A percentile compares a stretch with the other conserved stretches of the same genome.
phyloP scores from a whole-genome alignment of 2,329 filamentous ascomycete genomes.

The Phialophora tarda region DNA sequence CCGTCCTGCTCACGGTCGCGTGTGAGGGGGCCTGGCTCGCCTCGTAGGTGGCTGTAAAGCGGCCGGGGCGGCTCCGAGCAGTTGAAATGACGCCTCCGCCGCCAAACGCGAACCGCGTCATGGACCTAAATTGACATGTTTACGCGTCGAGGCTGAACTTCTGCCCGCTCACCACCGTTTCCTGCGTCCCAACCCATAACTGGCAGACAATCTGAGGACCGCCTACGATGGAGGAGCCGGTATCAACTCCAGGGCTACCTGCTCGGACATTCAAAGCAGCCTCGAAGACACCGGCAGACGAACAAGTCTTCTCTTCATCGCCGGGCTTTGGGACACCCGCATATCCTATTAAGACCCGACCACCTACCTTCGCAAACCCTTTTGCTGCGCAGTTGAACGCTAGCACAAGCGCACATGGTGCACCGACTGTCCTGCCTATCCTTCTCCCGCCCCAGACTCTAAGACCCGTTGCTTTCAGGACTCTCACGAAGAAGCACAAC shows the following conservation, averaged over 20 bases:
- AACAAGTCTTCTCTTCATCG: constrained; percentile 82
- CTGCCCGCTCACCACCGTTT: constrained; percentile 2
- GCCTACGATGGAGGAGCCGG: constrained; percentile 40
- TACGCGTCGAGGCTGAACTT: constrained; percentile 20
- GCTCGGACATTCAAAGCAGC: constrained; percentile 31
- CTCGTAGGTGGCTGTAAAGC: background rate
- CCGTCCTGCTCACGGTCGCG: too few species aligned
- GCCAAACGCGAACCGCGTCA: constrained; percentile 22
- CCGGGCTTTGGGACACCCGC: constrained; percentile 87
- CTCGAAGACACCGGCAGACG: constrained; percentile 45
- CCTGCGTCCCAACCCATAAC: background rate
- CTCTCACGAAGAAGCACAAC: constrained; percentile 97
- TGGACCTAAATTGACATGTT: constrained; percentile 19
- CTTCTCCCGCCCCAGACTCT: constrained; percentile 85
- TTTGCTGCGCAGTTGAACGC: constrained; percentile 45
- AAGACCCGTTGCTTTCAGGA: constrained; percentile 88
- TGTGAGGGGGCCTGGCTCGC: too few species aligned
- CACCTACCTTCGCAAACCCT: constrained; percentile 45
- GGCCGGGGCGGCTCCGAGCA: background rate
- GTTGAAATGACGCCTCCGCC: constrained; percentile 5
- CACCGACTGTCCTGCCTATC: constrained; percentile 77
- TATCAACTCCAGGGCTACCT: constrained; percentile 36
- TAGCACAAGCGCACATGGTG: constrained; percentile 55
- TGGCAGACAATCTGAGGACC: background rate
- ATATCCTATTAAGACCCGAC: constrained; percentile 66